Base-by-base conservation (phyloP, 2,329 filamentous ascomycete genomes). In the Helotiales sp. region DNA sequence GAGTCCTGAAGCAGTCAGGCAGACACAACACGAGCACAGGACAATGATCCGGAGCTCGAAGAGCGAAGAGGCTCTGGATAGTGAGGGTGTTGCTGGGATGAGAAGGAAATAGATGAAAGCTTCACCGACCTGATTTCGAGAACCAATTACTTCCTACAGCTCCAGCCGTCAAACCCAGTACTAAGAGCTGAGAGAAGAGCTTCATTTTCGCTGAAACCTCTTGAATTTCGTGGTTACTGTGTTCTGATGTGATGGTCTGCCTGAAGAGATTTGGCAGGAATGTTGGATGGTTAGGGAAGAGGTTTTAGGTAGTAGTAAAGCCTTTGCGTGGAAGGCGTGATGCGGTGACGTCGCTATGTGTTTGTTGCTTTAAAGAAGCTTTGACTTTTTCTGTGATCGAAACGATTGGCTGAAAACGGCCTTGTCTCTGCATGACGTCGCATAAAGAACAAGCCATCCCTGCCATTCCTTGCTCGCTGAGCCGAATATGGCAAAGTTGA, bases 141-240 rank as follows among this genome's bases (percentile, higher is more conserved):
- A 96, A 92, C 92, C 92, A 97, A 74, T 77, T 89, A 77, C 87
- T 92, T 64, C 87, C 90, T 63, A 85, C 76, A 62, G 81, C 82
- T 70, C 90, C 84, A 38, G 88, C 83, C 71, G 89, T 88, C 58
- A 96, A 78, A 69, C 85, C 84, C 71, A 90, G 80, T 69, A 90
- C 79, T 66, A 93, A 76, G 75, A 91, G 73, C 72, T 86, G 82
- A 61, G 82, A 79, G 71, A 91, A 76, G 75, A 95, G 83, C 81
- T 85, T 95, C 93, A 97, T 96, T 62, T 62, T 85, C 55, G 19
- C 27, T 52, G 50, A 60, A 54, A 54, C 47, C 42, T 55, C 24
- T 50, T 27, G 24, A 47, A 13, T 51, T 34, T 55, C 12, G 33
- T 22, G 15, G 36, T 27, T 27, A 24, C 1, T 47, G 46, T 36